Base-by-base conservation (phyloP, 2,329 filamentous ascomycete species). In the Trichoderma sp. region DNA sequence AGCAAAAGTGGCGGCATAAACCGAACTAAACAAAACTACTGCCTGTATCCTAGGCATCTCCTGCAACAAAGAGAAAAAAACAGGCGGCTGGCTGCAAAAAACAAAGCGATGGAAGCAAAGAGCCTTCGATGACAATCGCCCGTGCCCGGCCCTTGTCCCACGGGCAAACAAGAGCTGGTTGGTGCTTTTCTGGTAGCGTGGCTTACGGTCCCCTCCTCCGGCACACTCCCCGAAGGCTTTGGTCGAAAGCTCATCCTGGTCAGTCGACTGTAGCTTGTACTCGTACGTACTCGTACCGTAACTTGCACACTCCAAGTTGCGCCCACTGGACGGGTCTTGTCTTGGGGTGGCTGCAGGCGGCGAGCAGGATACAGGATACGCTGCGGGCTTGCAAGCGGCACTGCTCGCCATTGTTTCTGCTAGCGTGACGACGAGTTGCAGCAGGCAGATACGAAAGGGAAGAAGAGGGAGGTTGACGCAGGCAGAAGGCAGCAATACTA, bases 111-210 rank as follows among this genome's bases (percentile, higher is more conserved):
- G 28, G 39, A 56, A 51, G 57, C 57, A 60, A 21, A 30, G 30
- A 14, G 57, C 28, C 57, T 30, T 60, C 57, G 32, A 60, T 64
- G 62, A 53, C 62, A 47, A 26, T n/a, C 56, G 66, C 56, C 64
- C 34, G 56, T n/a, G 56, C 56, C 66, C 57, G 57, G 60, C 39
- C 66, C 66, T 61, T 61, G 66, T 61, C 56, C 66, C 14, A 61
- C 66, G 28, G 56, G 56, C 66, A 68, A 68, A 68, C 70, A 72
- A 68, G 57, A 63, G 62, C 70, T 72, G 70, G 70, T 66, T 72
- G 70, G 70, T 72, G 70, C 70, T 63, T 24, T 21, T 21, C 15
- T 32, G 63, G 58, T 58, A 72, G 65, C 66, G 71, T 64, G 65
- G 66, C 71, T 72, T 57, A 72, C 71, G 18, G 68, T 18, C 32